Evolutionary conservation across 352 stramenopile genomes (phyloP), one percentile per base, ranked within the genome.

Genomic region (Phytophthora foliorum): DNA sequence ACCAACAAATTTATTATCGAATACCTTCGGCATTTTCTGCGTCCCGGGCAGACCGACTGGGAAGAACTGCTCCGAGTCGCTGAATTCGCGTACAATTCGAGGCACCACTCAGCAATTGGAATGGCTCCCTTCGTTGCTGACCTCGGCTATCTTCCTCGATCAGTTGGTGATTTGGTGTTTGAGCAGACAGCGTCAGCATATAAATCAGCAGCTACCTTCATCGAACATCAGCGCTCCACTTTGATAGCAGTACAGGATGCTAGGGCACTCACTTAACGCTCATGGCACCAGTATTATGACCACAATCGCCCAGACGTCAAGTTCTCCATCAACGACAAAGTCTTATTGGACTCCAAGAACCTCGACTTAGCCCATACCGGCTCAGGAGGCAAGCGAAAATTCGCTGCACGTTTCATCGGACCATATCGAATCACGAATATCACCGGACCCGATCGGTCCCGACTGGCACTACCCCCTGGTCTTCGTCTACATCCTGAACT

Each of bases 291-390:
- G 4, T 11, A 44, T 24, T 65, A 60, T 21, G 63, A 60, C 44
- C 54, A 29, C 4, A 60, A 65, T 56, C 55, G 45, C 3, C 52
- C 36, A 2, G 32, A 34, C 13, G 9, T 29, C 16, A 4, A 13
- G 11, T 69, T 69, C 16, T 44, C 21, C 19, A 22, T 64, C 6
- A 19, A 27, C 4, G 53, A 56, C 11, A 39, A 55, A 5, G 53
- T 70, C 16, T 32, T 69, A 1, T 34, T 69, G 8, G 25, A 69
- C 32, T 41, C 45, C 0, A 42, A 54, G 21, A 58, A 53, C 24
- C 45, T 69, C 27, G 45, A 70, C 21, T 0, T 70, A 1, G 21
- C 39, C 10, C 62, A 64, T 50, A 57, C 27, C 2, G 46, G 42
- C 29, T 31, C 51, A 14, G 34, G 19, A 4, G 34, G 52, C 29